Evolutionary conservation across 257 asterid genomes (phyloP).

Genomic region (Rhazya stricta): DNA sequence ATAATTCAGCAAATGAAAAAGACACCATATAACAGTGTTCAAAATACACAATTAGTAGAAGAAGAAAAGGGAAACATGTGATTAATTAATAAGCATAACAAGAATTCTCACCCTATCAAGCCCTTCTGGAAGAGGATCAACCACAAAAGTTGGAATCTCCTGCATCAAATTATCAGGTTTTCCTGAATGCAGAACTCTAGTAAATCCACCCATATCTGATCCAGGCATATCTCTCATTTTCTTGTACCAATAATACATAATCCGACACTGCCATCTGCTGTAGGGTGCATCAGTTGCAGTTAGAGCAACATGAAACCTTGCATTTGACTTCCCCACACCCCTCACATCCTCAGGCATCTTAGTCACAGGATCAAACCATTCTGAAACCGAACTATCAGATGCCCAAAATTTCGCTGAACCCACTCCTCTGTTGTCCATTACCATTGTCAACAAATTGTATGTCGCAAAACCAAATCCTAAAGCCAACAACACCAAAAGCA

Average conservation of each 20-base stretch:
- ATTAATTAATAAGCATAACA: not conserved
- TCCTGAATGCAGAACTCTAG: constrained; percentile 90
- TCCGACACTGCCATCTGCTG: constrained; percentile 91
- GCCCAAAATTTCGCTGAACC: constrained; percentile 20
- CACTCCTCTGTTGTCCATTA: constrained; percentile 43
- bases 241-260: constrained; percentile 97
- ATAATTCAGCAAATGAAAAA: not conserved
- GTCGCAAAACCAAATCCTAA: constrained; percentile 79
- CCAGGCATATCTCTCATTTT: constrained; percentile 62
- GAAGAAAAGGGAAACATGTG: not conserved
- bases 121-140: constrained; percentile 89
- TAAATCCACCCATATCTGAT: constrained; percentile 97
- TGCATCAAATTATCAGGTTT: constrained; percentile 83
- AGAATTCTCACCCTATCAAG: constrained; percentile 71
- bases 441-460: constrained; percentile 65
- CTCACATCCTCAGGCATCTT: constrained; percentile 36
- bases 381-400: constrained; percentile 21
- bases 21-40: not conserved
- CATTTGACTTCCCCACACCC: constrained; percentile 23
- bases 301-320: constrained; percentile 72
- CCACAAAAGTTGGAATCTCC: constrained; percentile 83
- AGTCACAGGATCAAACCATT: constrained; percentile 49
- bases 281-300: constrained; percentile 90
- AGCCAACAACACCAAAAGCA: constrained; percentile 57
- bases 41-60: not conserved